A percentile compares a stretch with the other conserved stretches of the same genome.
Evolutionary conservation across 2,329 filamentous ascomycete genomes (phyloP).

Genomic region (Ophioceras dolichostomum): DNA sequence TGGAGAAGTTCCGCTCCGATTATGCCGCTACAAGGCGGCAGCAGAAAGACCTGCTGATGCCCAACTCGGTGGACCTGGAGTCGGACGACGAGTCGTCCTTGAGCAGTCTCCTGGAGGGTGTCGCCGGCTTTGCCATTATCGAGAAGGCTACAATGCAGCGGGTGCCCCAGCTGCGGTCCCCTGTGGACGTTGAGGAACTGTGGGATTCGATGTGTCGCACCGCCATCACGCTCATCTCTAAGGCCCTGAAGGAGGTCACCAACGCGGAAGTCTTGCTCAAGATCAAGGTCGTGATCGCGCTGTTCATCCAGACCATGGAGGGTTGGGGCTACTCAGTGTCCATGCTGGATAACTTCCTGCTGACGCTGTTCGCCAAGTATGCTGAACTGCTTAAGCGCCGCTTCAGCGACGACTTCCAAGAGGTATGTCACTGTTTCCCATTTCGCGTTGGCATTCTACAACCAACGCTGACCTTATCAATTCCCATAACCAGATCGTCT

Average conservation of each 20-base stretch:
- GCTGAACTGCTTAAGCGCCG: conserved; percentile 79
- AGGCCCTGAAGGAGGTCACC: conserved; percentile 64
- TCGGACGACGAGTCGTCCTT: conserved; percentile 76
- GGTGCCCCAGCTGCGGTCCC: conserved; percentile 68
- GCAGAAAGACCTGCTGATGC: conserved; percentile 85
- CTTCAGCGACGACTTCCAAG: conserved; percentile 93
- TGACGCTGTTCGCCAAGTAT: conserved; percentile 90
- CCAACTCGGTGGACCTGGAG: conserved; percentile 60
- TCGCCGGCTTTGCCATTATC: conserved; percentile 92
- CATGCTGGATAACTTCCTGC: conserved; percentile 69
- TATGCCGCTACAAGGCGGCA: conserved; percentile 84
- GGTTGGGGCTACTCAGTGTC: conserved; percentile 83
- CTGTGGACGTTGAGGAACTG: conserved; percentile 88
- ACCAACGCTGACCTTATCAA: not conserved
- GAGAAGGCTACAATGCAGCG: conserved; percentile 88
- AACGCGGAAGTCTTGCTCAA: conserved; percentile 88
- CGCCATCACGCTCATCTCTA: conserved; percentile 70
- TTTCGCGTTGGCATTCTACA: not conserved
- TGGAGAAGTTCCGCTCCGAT: conserved; percentile 78
- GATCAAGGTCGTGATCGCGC: conserved; percentile 81
- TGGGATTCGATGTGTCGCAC: conserved; percentile 98
- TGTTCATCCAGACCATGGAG: conserved; percentile 99
- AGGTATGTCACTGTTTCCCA: conserved; percentile 34
- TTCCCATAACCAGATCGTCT: conserved; percentile 36
- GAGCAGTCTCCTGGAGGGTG: conserved; percentile 85